Conservation (phyloP, 306 rosid species). For the Fagus crenata region DNA sequence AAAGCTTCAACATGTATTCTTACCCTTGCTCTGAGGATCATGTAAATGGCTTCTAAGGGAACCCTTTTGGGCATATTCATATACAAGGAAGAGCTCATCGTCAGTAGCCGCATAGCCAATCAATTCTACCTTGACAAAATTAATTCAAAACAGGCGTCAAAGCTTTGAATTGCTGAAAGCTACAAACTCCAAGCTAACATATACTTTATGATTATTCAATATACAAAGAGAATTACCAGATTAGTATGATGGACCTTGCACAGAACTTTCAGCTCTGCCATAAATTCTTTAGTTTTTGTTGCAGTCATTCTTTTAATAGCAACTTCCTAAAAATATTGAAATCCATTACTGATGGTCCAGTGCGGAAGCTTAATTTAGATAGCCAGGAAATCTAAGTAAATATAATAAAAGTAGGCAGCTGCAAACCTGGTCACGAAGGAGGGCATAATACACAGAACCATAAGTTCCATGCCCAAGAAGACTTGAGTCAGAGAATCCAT, state of each 20-base stretch:
- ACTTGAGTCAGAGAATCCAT: conserved; percentile 84
- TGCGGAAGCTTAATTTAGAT: conserved; percentile 14
- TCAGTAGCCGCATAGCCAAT: conserved; percentile 92
- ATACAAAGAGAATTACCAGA: conserved; percentile 59
- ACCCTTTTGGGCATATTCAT: conserved; percentile 95
- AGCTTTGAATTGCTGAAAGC: conserved; percentile 27
- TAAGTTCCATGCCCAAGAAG: conserved; percentile 95
- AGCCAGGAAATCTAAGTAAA: not conserved
- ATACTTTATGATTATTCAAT: conserved; percentile 6
- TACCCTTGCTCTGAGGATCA: conserved; percentile 93
- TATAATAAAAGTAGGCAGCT: conserved; percentile 20
- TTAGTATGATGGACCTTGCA: conserved; percentile 97
- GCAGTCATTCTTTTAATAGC: conserved; percentile 96
- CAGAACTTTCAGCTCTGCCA: conserved; percentile 86
- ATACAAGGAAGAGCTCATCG: conserved; percentile 80
- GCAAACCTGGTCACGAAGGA: conserved; percentile 81
- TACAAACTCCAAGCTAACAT: conserved; percentile 34
- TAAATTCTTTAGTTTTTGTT: conserved; percentile 85
- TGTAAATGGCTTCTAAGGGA: conserved; percentile 88
- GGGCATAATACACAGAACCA: conserved; percentile 86
- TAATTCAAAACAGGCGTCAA: conserved; percentile 45
- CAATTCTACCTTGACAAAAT: conserved; percentile 93
- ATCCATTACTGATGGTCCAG: conserved; percentile 24
- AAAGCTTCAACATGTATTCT: conserved; percentile 29
- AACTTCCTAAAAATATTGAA: conserved; percentile 70